Base-by-base conservation (phyloP, 768 basidiomycete genomes). In the Amanita polypyramis region DNA sequence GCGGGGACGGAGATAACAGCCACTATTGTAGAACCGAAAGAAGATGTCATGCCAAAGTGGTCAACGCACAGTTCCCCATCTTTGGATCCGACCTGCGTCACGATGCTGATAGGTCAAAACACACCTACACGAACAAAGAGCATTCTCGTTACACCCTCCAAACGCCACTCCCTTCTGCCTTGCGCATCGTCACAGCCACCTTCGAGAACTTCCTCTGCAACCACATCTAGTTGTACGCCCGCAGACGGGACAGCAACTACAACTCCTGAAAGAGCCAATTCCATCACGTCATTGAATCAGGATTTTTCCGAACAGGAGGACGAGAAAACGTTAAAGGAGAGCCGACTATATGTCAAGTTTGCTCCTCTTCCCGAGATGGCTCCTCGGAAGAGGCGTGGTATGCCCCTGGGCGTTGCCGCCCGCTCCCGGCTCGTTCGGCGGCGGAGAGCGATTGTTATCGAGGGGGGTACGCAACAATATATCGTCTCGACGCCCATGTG, bases 281-380 rank as follows among this genome's bases (percentile, higher is more conserved):
- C 40, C 11, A 4, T 33, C 9, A 39, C 21, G 2, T 49, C 47
- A 17, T 23, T 32, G 4, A 49, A 42, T 5, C 25, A 32, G 0
- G n/a, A 25, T 10, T 25, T 25, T 5, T 42, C 32, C 4, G 45
- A 33, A 41, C n/a, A 41, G 21, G 47, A n/a, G n/a, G 39, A 42
- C 27, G 32, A 49, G 29, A 41, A 21, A 32, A 27, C 38, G 15
- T 17, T 27, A 8, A 42, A 25, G 15, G 46, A 40, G 30, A 60
- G 56, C 10, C 52, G 47, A 14, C 57, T 66, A 33, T 71, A 64
- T 43, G 71, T 82, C 37, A 73, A 67, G 52, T 82, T 82, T 47
- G 80, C 80, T 1, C 80, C 80, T 0, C 62, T 82, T 19, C 80
- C 80, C 1, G 65, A 74, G 49, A 59, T 72, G 1, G 75, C 69